Conservation (phyloP, 2,329 filamentous ascomycete species). For the Clathrospora elynae region DNA sequence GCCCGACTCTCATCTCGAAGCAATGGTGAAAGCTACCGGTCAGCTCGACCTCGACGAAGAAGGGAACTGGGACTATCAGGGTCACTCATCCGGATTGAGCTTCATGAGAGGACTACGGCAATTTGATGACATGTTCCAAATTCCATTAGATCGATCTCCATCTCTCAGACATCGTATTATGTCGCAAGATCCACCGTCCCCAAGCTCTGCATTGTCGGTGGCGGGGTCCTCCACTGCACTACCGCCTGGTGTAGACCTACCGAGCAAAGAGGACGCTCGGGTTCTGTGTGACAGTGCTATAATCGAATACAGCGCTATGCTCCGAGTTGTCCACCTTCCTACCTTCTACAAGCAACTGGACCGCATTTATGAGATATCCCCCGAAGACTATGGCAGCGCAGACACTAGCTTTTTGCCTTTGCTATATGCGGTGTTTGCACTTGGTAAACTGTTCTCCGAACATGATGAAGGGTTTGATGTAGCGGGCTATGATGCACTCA, state of each 20-base stretch:
- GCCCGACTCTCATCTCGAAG: conserved; percentile 73
- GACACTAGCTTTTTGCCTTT: conserved; percentile 56
- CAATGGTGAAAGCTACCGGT: conserved; percentile 93
- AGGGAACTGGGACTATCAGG: conserved; percentile 94
- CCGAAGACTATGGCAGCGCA: conserved; percentile 52
- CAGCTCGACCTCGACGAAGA: conserved; percentile 89
- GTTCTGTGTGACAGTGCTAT: conserved; percentile 64
- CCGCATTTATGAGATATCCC: conserved; percentile 72
- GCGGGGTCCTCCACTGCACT: conserved; percentile 50
- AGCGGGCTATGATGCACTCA: conserved; percentile 53
- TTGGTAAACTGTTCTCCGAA: conserved; percentile 55
- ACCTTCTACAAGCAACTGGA: conserved; percentile 80
- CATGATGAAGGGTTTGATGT: conserved; percentile 45
- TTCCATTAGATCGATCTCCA: conserved; percentile 62
- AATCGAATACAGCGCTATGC: conserved; percentile 65
- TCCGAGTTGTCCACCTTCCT: conserved; percentile 79
- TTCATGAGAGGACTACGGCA: conserved; percentile 89
- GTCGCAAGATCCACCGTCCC: conserved; percentile 70
- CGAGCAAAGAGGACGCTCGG: conserved; percentile 63
- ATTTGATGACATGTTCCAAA: conserved; percentile 76
- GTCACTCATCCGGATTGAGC: conserved; percentile 86
- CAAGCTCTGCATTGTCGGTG: conserved; percentile 70
- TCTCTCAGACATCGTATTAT: conserved; percentile 62
- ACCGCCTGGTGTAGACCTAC: conserved; percentile 63
- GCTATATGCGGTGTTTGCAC: conserved; percentile 55